Evolutionary conservation across 2,329 filamentous ascomycete genomes (phyloP).

Genomic region (Botrytis medusae): DNA sequence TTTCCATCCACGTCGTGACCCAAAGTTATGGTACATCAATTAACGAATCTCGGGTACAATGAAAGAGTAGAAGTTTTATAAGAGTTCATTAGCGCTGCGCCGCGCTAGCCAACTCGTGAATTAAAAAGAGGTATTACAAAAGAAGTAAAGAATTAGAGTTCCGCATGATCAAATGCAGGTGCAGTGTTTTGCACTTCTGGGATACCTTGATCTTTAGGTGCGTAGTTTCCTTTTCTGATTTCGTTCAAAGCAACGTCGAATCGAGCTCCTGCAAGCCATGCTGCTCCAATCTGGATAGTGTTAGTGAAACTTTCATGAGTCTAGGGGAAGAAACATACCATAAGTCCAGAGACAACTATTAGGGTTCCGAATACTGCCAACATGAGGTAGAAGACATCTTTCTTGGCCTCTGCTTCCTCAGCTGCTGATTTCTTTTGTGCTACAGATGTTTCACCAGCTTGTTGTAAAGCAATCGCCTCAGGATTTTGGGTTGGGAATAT

Average conservation of each 20-base stretch:
- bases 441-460: conserved; percentile 39
- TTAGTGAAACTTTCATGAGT: conserved; percentile 30
- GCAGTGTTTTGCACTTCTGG: conserved; percentile 35
- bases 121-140: not conserved
- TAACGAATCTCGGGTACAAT: conserved; percentile 20
- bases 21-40: conserved; percentile 4
- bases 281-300: conserved; percentile 63
- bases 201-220: conserved; percentile 35
- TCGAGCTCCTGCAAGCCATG: conserved; percentile 77
- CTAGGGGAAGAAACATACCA: conserved; percentile 59
- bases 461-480: conserved; percentile 50
- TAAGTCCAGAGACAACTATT: conserved; percentile 66
- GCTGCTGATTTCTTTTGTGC: conserved; percentile 44
- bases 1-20: conserved; percentile 1
- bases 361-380: conserved; percentile 67
- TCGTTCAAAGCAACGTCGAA: conserved; percentile 70
- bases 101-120: not conserved
- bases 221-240: conserved; percentile 48
- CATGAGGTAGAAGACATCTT: conserved; percentile 62
- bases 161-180: conserved; percentile 34
- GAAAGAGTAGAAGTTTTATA: conserved; percentile 12
- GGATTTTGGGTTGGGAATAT: conserved; percentile 85
- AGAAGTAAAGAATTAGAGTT: conserved; percentile 28
- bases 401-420: conserved; percentile 57
- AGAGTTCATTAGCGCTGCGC: conserved; percentile 3